Conservation (phyloP, 495 filamentous ascomycete genomes). For the Staphylotrichum longicolle region DNA sequence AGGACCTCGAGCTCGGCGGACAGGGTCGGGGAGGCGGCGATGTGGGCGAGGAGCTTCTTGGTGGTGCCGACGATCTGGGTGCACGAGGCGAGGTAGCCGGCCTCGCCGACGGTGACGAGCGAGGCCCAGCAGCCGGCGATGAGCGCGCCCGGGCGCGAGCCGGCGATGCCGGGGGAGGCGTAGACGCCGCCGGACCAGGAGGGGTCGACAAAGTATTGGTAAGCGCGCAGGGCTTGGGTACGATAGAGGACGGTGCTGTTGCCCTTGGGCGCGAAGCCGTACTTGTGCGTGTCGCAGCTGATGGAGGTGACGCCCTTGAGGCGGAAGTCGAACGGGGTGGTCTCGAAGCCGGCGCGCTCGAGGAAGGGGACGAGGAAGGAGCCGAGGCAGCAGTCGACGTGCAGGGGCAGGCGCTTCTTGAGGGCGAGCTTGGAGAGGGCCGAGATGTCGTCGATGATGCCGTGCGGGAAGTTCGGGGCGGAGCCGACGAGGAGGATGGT, state of each 20-base stretch:
- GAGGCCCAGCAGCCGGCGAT: conserved; percentile 94
- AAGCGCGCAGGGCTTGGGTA: conserved; percentile 66
- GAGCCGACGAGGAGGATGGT: conserved; percentile 95
- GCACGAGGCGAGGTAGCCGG: conserved; percentile 84
- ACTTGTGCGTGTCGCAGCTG: conserved; percentile 96
- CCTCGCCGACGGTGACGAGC: conserved; percentile 82
- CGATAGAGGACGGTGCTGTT: conserved; percentile 92
- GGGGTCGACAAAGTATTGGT: conserved; percentile 95
- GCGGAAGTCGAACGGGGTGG: conserved; percentile 87
- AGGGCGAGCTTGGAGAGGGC: conserved; percentile 80
- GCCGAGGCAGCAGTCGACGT: conserved; percentile 96
- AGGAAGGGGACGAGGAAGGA: conserved; percentile 94
- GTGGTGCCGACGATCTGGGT: conserved; percentile 82
- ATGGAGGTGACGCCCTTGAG: conserved; percentile 93
- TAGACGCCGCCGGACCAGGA: conserved; percentile 97
- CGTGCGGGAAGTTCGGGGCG: conserved; percentile 96
- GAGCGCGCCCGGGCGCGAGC: conserved; percentile 85
- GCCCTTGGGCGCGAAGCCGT: conserved; percentile 97
- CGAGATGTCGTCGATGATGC: conserved; percentile 93
- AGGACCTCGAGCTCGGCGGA: conserved; percentile 72
- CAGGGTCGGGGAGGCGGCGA: conserved; percentile 63
- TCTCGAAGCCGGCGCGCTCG: conserved; percentile 83
- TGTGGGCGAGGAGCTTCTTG: conserved; percentile 76
- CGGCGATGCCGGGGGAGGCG: conserved; percentile 84
- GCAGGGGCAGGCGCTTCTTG: conserved; percentile 75